A percentile compares a stretch with the other conserved stretches of the same genome.
Evolutionary conservation across 176 grass and related monocot genomes (phyloP).

Genomic region (Poa pratensis): DNA sequence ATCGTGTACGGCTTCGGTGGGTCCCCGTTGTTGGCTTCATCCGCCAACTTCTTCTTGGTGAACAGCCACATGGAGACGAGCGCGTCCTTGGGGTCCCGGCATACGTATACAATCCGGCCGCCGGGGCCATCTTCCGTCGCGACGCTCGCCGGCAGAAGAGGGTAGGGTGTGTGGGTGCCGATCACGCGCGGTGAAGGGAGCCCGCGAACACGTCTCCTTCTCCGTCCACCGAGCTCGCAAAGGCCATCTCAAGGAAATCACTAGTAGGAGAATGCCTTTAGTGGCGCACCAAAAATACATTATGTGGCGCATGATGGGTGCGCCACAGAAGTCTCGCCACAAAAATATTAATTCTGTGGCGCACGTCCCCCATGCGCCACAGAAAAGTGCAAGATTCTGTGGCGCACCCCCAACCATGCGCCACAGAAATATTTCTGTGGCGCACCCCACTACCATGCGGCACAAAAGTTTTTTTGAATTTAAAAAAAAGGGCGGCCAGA

Average conservation of each 20-base stretch:
- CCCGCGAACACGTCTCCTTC: neutral
- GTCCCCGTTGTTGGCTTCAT: neutral
- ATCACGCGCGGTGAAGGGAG: conserved; percentile 27
- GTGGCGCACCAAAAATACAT: no score
- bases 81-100: conserved; percentile 55
- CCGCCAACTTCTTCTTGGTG: neutral
- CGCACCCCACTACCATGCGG: no score
- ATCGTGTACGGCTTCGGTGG: neutral
- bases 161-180: conserved; percentile 47
- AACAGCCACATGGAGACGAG: conserved; percentile 42
- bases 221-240: neutral
- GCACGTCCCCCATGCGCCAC: no score
- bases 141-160: conserved; percentile 33
- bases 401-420: no score
- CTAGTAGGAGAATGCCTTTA: no score
- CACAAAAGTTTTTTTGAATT: no score
- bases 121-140: neutral
- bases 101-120: conserved; percentile 47
- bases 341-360: no score
- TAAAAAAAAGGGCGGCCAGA: no score
- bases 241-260: neutral
- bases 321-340: no score
- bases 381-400: no score
- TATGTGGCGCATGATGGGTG: no score
- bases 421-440: no score